Conservation (phyloP, 139 green algal species). For the Auxenochlorella pyrenoidosa region DNA sequence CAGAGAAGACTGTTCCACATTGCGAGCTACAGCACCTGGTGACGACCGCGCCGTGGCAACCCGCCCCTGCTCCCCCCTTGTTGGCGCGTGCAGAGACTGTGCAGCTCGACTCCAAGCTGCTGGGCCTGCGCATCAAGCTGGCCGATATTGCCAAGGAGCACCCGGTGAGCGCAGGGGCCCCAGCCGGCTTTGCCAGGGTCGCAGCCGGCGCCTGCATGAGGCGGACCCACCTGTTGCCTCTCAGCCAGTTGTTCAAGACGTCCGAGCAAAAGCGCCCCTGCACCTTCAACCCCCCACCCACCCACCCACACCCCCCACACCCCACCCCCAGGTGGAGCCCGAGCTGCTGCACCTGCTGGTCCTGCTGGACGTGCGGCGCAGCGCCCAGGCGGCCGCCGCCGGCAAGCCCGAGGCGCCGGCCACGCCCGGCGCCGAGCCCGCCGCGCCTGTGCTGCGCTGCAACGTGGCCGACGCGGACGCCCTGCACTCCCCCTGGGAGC, state of each 20-base stretch:
- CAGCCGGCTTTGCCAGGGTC: not conserved
- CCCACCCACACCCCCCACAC: not conserved
- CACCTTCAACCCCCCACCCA: too few species aligned
- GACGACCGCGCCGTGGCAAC: too few species aligned
- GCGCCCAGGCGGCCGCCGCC: not conserved
- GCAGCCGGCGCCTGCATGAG: too few species aligned
- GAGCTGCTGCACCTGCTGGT: slow-evolving; percentile 47
- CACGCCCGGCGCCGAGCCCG: not conserved
- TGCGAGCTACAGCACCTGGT: too few species aligned
- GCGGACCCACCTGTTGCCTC: too few species aligned
- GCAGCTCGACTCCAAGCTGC: slow-evolving; percentile 30
- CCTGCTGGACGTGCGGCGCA: slow-evolving; percentile 38
- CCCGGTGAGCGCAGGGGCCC: not conserved
- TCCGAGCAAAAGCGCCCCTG: too few species aligned
- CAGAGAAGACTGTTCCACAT: too few species aligned
- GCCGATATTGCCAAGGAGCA: slow-evolving; percentile 36
- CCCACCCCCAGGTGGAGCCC: slow-evolving; percentile 12
- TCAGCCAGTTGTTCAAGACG: too few species aligned
- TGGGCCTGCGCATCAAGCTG: slow-evolving; percentile 33
- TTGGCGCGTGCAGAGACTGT: not conserved
- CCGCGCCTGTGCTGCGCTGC: slow-evolving; percentile 1
- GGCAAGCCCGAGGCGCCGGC: not conserved
- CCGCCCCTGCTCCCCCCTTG: not conserved
- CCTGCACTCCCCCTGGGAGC: slow-evolving; percentile 35
- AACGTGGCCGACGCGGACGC: slow-evolving; percentile 7